Evolutionary conservation across 345 rosid species (phyloP).

Genomic region (Arabis hirsuta): DNA sequence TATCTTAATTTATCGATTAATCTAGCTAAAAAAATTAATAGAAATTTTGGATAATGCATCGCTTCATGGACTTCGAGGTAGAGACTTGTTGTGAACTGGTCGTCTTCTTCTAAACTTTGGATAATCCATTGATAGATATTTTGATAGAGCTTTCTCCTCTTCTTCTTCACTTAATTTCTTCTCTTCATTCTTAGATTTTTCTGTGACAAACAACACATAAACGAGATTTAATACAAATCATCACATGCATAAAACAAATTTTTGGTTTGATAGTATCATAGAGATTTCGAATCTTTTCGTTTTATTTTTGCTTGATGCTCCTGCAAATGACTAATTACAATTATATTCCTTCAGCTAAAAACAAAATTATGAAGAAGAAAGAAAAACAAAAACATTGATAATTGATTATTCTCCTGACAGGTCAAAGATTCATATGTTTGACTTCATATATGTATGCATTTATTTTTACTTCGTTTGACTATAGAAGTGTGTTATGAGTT

Average conservation of each 20-base stretch:
- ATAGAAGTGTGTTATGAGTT: conserved; percentile 22
- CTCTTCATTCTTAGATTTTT: conserved; percentile 28
- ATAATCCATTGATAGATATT: conserved; percentile 76
- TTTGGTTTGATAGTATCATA: not conserved
- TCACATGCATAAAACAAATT: not conserved
- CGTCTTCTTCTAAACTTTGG: conserved; percentile 64
- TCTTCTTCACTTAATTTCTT: conserved; percentile 45
- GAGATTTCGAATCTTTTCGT: not conserved
- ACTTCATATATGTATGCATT: not conserved
- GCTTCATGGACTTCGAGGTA: conserved; percentile 58
- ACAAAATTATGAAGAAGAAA: conserved; percentile 22
- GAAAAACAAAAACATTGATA: not conserved
- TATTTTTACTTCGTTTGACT: conserved; percentile 21
- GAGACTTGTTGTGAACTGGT: conserved; percentile 78
- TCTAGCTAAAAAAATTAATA: not conserved
- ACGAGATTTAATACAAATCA: conserved; percentile 6
- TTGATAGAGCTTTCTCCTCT: conserved; percentile 47
- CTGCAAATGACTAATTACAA: conserved; percentile 1
- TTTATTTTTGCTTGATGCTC: conserved; percentile 25
- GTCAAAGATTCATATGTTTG: conserved; percentile 28
- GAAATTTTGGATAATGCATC: not conserved
- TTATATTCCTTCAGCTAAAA: not conserved
- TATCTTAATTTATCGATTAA: conserved; percentile 16
- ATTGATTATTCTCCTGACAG: conserved; percentile 31
- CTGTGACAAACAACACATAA: conserved; percentile 25